Evolutionary conservation across 495 filamentous ascomycete species (phyloP).

Genomic region (Umbilicaria muhlenbergii): DNA sequence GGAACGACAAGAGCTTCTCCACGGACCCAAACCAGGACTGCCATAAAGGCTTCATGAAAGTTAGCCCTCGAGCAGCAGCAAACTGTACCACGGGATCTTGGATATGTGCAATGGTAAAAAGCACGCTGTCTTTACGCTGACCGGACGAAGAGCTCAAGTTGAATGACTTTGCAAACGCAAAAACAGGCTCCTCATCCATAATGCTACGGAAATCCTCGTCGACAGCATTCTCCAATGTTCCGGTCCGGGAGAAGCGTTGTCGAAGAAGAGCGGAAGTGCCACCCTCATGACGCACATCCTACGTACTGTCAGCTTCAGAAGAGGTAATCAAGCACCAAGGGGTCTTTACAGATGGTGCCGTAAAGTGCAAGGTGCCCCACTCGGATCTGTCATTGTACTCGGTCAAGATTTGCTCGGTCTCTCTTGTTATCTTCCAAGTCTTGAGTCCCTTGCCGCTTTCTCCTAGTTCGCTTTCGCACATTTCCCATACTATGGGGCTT

Average conservation of each 20-base stretch:
- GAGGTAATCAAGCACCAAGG: neutral
- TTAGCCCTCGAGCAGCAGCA: slow-evolving; percentile 66
- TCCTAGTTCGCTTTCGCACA: slow-evolving; percentile 26
- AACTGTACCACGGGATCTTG: slow-evolving; percentile 80
- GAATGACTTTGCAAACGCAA: slow-evolving; percentile 81
- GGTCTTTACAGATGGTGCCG: slow-evolving; percentile 42
- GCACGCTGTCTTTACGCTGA: slow-evolving; percentile 32
- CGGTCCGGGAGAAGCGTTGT: slow-evolving; percentile 54
- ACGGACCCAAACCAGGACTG: slow-evolving; percentile 50
- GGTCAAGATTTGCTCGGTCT: slow-evolving; percentile 50
- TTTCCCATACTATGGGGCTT: slow-evolving; percentile 53
- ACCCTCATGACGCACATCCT: slow-evolving; percentile 48
- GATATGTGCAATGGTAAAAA: slow-evolving; percentile 71
- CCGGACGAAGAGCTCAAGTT: slow-evolving; percentile 20
- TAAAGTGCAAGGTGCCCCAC: slow-evolving; percentile 78
- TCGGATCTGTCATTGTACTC: slow-evolving; percentile 66
- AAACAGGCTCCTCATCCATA: slow-evolving; percentile 75
- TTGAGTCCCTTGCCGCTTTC: slow-evolving; percentile 27
- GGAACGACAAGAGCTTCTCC: slow-evolving; percentile 52
- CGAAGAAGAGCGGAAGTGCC: slow-evolving; percentile 56
- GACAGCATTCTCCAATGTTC: slow-evolving; percentile 47
- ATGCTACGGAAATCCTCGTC: slow-evolving; percentile 53
- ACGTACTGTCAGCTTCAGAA: slow-evolving; percentile 8
- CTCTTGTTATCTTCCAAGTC: slow-evolving; percentile 48
- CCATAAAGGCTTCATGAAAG: slow-evolving; percentile 78